phyloP scores from a whole-genome alignment of 2,329 filamentous ascomycete species.

The Hawksworthiomyces lignivorus region DNA sequence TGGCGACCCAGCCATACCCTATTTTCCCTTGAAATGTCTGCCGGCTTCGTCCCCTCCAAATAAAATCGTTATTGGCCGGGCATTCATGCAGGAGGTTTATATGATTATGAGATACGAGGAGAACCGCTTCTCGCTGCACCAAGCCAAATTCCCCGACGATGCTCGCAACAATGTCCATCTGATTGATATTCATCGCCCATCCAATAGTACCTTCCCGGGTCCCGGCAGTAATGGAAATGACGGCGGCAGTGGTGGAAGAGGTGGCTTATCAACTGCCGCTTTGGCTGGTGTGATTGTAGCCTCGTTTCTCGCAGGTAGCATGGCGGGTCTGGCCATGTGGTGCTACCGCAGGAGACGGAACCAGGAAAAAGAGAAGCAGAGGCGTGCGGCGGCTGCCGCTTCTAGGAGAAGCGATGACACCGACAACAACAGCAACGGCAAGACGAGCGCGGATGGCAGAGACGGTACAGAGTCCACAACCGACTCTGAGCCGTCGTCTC shows the following conservation, averaged over 20 bases:
- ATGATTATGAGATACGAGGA: slow-evolving; percentile 50
- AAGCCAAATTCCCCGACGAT: slow-evolving; percentile 44
- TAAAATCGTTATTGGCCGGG: slow-evolving; percentile 53
- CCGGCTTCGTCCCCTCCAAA: slow-evolving; percentile 25
- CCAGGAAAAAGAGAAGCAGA: slow-evolving; percentile 16
- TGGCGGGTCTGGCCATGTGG: slow-evolving; percentile 22
- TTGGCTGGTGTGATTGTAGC: slow-evolving; percentile 41
- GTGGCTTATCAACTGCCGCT: slow-evolving; percentile 31
- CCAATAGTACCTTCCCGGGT: slow-evolving; percentile 38
- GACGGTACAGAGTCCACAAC: slow-evolving; percentile 28
- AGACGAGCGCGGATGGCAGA: slow-evolving; percentile 11
- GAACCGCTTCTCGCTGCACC: slow-evolving; percentile 45
- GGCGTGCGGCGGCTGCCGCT: slow-evolving; percentile 8
- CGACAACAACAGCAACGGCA: not conserved
- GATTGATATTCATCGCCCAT: slow-evolving; percentile 32
- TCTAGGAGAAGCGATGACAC: too few relatives aligned
- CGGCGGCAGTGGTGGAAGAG: not conserved
- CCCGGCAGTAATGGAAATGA: slow-evolving; percentile 19
- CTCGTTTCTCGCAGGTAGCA: slow-evolving; percentile 26
- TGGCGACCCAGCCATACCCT: slow-evolving; percentile 40
- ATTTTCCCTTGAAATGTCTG: slow-evolving; percentile 58
- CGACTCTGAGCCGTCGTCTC: slow-evolving; percentile 22
- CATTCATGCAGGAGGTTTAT: slow-evolving; percentile 64
- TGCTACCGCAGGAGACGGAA: slow-evolving; percentile 27
- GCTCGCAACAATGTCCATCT: slow-evolving; percentile 33